These are phyloP conservation scores for Ceratocystis papillata DNA, from an alignment of 2,329 filamentous ascomycete genomes.

Conservation along the genomic window DNA sequence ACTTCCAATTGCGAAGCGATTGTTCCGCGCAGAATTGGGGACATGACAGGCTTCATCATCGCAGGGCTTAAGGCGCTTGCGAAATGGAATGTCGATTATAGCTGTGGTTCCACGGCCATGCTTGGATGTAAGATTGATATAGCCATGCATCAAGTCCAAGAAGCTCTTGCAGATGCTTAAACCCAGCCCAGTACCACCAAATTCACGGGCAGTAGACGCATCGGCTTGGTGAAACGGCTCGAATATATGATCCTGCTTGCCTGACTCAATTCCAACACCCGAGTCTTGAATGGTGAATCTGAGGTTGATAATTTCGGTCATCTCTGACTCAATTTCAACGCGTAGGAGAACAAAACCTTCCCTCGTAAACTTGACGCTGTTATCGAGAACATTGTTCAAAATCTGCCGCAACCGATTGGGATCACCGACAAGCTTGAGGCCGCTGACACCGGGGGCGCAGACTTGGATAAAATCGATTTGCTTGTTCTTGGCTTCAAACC, in stretches of 20 bases:
- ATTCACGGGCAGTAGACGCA: constrained; percentile 65
- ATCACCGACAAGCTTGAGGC: constrained; percentile 69
- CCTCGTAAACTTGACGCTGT: constrained; percentile 64
- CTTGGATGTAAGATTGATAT: constrained; percentile 59
- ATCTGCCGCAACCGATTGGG: constrained; percentile 76
- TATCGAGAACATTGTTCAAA: constrained; percentile 66
- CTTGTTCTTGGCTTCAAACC: constrained; percentile 72
- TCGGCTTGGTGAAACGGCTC: constrained; percentile 75
- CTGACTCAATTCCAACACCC: constrained; percentile 71
- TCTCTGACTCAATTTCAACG: constrained; percentile 53
- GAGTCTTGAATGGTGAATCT: constrained; percentile 66
- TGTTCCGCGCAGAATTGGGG: neutral
- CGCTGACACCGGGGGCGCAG: constrained; percentile 48
- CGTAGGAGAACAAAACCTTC: constrained; percentile 57
- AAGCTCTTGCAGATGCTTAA: constrained; percentile 73
- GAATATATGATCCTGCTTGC: constrained; percentile 61
- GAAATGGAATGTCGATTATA: constrained; percentile 67
- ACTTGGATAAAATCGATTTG: constrained; percentile 61
- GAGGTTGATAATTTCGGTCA: constrained; percentile 53
- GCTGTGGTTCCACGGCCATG: constrained; percentile 60
- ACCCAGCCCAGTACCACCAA: constrained; percentile 67
- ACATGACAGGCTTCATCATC: constrained; percentile 11
- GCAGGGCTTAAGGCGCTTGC: constrained; percentile 36
- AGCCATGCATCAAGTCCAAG: constrained; percentile 66
- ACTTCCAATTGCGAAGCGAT: neutral